Percentiles rank a stretch among this genome's conserved stretches.
Evolutionary conservation across 345 rosid genomes (phyloP).

Genomic region (Jatropha curcas): DNA sequence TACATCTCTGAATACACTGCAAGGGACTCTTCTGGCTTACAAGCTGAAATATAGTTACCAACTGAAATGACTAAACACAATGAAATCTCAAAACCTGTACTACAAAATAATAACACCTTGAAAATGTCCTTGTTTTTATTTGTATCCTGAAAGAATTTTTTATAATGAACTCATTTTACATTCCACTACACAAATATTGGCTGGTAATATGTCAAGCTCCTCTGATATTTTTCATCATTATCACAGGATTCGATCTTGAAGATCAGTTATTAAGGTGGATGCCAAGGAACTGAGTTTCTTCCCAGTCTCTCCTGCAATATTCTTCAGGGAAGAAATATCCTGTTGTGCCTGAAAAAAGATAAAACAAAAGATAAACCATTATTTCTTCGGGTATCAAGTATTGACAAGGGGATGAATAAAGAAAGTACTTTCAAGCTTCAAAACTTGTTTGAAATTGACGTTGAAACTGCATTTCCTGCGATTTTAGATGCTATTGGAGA

Average conservation of each 20-base stretch:
- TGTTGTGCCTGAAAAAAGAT: constrained; percentile 68
- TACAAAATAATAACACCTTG: not conserved
- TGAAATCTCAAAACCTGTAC: constrained; percentile 9
- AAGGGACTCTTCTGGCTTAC: not conserved
- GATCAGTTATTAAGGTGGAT: constrained; percentile 69
- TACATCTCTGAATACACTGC: not conserved
- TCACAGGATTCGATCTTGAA: constrained; percentile 88
- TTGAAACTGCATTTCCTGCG: too few relatives aligned
- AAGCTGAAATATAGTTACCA: not conserved
- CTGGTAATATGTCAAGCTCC: constrained; percentile 5
- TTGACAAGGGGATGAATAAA: too few relatives aligned
- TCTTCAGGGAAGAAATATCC: constrained; percentile 79
- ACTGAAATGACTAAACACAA: not conserved
- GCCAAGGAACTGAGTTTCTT: constrained; percentile 85
- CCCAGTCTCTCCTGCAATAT: constrained; percentile 90
- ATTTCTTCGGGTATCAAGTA: too few relatives aligned
- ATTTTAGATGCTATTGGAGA: too few relatives aligned
- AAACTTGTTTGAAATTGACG: too few relatives aligned
- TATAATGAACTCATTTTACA: constrained; percentile 19
- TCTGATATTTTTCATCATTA: not conserved
- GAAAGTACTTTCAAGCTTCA: too few relatives aligned
- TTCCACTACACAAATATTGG: constrained; percentile 17
- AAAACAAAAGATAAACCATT: too few relatives aligned
- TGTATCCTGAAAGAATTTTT: constrained; percentile 12
- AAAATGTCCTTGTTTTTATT: constrained; percentile 4